Evolutionary conservation across 2,329 filamentous ascomycete genomes (phyloP).

Genomic region (Cadophora sp.): DNA sequence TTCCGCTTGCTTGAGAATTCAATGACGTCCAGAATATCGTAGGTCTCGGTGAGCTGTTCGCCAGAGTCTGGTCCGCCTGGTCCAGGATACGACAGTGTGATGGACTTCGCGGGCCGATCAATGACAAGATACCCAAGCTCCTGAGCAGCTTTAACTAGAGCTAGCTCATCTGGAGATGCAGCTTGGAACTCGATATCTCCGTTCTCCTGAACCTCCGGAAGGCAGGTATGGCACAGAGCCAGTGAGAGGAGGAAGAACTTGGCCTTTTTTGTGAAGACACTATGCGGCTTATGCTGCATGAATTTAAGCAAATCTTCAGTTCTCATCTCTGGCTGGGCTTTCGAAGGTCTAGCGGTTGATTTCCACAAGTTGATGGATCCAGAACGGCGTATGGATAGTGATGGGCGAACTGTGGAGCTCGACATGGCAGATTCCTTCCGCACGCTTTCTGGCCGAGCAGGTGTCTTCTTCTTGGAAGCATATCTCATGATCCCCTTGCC

Average conservation of each 20-base stretch:
- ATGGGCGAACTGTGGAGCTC: conserved; percentile 17
- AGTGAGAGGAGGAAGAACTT: conserved; percentile 84
- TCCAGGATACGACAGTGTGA: conserved; percentile 56
- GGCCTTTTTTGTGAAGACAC: conserved; percentile 78
- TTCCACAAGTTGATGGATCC: conserved; percentile 40
- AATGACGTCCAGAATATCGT: conserved; percentile 84
- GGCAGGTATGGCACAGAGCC: conserved; percentile 88
- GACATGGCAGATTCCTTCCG: conserved; percentile 13
- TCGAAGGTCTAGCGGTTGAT: conserved; percentile 42
- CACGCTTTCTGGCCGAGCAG: conserved; percentile 8
- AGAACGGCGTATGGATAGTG: conserved; percentile 33
- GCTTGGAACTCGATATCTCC: conserved; percentile 84
- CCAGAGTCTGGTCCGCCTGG: conserved; percentile 33
- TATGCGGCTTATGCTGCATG: conserved; percentile 76
- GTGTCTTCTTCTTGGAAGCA: conserved; percentile 30
- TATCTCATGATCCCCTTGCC: conserved; percentile 35
- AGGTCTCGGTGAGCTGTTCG: conserved; percentile 58
- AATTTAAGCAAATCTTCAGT: conserved; percentile 81
- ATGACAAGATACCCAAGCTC: conserved; percentile 83
- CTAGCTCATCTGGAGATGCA: conserved; percentile 88
- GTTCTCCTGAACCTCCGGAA: conserved; percentile 76
- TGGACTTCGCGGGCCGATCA: conserved; percentile 73
- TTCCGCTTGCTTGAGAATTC: conserved; percentile 92
- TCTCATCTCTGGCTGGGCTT: conserved; percentile 61
- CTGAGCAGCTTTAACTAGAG: conserved; percentile 82